A percentile compares a stretch with the other conserved stretches of the same genome.
phyloP scores from a whole-genome alignment of 179 eudicot genomes.

The Sideroxylon spinosum region DNA sequence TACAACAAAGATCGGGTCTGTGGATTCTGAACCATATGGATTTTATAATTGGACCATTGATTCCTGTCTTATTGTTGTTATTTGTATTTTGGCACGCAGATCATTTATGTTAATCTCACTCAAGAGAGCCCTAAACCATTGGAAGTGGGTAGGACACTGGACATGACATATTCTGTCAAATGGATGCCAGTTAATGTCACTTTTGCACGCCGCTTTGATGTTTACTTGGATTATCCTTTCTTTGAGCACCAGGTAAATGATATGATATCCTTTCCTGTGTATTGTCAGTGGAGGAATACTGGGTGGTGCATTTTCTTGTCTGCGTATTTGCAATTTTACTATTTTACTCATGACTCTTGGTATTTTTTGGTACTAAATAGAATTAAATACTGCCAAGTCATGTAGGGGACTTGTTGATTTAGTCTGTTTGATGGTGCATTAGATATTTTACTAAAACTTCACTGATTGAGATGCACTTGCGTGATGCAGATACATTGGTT shows the following conservation, averaged over 20 bases:
- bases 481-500: slow-evolving; percentile 89
- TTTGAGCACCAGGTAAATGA: slow-evolving; percentile 87
- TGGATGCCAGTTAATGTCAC: slow-evolving; percentile 66
- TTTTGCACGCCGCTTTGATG: slow-evolving; percentile 86
- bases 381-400: background rate
- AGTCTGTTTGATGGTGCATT: background rate
- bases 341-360: background rate
- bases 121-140: slow-evolving; percentile 69
- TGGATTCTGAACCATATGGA: slow-evolving; percentile 11
- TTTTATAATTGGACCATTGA: background rate
- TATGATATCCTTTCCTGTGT: background rate
- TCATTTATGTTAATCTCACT: slow-evolving; percentile 87
- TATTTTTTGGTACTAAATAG: background rate
- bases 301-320: background rate
- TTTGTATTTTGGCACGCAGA: slow-evolving; percentile 40
- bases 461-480: background rate
- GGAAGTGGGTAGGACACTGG: slow-evolving; percentile 64
- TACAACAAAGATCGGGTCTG: slow-evolving; percentile 78
- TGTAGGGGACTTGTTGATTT: background rate
- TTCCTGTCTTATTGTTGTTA: background rate
- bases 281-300: background rate
- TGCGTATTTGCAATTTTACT: background rate
- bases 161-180: slow-evolving; percentile 79
- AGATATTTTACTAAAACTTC: background rate
- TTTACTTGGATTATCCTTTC: slow-evolving; percentile 85